Conservation (phyloP, 2,329 filamentous ascomycete species). For the Elsinoe necatrix region DNA sequence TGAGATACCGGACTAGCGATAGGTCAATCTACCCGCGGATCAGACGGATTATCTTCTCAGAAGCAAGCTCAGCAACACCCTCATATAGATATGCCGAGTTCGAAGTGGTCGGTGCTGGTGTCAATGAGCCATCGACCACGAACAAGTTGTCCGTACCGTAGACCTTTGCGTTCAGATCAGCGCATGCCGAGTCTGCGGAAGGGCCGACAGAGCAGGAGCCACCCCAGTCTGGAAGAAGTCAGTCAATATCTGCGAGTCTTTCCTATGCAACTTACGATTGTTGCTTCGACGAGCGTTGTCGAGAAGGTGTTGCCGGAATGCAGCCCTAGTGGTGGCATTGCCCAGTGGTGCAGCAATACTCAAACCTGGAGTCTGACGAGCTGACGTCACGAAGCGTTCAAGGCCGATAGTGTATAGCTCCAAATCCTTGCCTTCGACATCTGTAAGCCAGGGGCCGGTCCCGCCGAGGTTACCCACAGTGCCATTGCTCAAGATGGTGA, state of each 20-base stretch:
- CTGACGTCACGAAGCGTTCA: not conserved
- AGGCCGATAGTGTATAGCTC: not conserved
- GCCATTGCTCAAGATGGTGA: slow-evolving; percentile 7
- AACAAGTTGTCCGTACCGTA: slow-evolving; percentile 18
- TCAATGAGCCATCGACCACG: slow-evolving; percentile 17
- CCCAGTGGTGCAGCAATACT: not conserved
- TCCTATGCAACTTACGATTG: not conserved
- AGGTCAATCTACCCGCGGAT: not conserved
- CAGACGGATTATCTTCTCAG: slow-evolving; percentile 2
- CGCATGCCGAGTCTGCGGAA: not conserved
- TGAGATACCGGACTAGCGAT: not conserved
- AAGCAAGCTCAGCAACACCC: slow-evolving; percentile 3
- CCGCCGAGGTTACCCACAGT: not conserved
- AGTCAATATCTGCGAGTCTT: not conserved
- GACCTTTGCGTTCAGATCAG: slow-evolving; percentile 14
- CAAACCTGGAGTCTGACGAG: not conserved
- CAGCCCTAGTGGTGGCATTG: not conserved
- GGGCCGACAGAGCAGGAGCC: not conserved
- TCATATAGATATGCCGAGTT: slow-evolving; percentile 13
- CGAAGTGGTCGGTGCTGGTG: slow-evolving; percentile 16
- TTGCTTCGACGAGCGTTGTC: not conserved
- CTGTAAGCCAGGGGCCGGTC: not conserved
- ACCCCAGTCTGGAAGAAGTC: not conserved
- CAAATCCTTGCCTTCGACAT: not conserved
- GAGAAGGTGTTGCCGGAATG: not conserved